phyloP scores from a whole-genome alignment of 1,284 basidiomycete genomes.

The Stygiomarasmius scandens region DNA sequence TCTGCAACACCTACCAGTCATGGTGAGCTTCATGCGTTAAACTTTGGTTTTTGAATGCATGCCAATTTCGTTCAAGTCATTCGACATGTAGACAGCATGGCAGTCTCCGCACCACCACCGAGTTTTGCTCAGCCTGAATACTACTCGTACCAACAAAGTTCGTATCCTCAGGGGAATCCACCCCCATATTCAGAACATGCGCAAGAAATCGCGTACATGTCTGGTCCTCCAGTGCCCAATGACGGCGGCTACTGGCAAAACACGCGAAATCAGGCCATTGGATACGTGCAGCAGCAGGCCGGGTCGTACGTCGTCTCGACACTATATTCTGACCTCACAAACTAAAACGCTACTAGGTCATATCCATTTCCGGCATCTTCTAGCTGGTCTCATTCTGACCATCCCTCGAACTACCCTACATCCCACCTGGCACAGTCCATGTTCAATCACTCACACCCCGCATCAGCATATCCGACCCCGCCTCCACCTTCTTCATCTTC shows the following conservation, averaged over 20 bases:
- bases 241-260: conserved; percentile 57
- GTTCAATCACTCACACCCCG: conserved; percentile 9
- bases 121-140: conserved; percentile 64
- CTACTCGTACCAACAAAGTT: conserved; percentile 41
- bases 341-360: conserved; percentile 20
- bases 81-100: conserved; percentile 62
- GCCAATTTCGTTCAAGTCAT: conserved; percentile 45
- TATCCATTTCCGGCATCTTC: conserved; percentile 37
- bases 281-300: conserved; percentile 50
- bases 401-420: conserved; percentile 9
- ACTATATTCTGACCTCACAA: neutral
- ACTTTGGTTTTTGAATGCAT: neutral
- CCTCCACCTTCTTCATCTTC: conserved; percentile 11
- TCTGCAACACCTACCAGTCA: conserved; percentile 13
- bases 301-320: conserved; percentile 40
- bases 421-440: conserved; percentile 7
- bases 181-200: conserved; percentile 62
- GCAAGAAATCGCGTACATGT: conserved; percentile 50
- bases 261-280: conserved; percentile 53
- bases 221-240: conserved; percentile 38
- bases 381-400: conserved; percentile 6
- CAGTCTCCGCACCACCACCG: conserved; percentile 56
- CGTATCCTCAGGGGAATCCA: conserved; percentile 48
- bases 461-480: conserved; percentile 7
- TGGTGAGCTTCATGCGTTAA: neutral